These are phyloP conservation scores for Solanum dulcamara DNA, from an alignment of 257 asterid genomes.

Conservation along the genomic window DNA sequence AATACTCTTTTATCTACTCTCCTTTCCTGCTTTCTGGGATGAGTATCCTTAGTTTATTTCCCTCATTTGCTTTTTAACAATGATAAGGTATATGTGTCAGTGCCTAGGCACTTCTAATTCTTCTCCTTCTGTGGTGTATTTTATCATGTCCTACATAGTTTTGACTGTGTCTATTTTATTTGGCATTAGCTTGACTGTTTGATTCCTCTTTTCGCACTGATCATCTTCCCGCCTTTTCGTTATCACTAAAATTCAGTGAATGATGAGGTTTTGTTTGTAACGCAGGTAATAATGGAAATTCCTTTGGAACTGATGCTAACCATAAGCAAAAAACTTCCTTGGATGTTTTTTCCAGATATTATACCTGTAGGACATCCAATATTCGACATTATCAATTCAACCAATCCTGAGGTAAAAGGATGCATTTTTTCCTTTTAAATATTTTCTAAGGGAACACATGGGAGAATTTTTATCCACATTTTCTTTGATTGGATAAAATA, in stretches of 20 bases:
- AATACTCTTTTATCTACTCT: background rate
- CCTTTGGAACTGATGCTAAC: slow-evolving; percentile 95
- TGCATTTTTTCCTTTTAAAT: background rate
- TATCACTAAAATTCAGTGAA: background rate
- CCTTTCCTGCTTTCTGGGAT: background rate
- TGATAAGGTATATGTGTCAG: background rate
- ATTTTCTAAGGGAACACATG: background rate
- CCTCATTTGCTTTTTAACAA: background rate
- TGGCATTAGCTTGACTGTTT: background rate
- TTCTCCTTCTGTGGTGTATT: background rate
- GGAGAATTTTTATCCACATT: background rate
- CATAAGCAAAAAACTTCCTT: slow-evolving; percentile 82
- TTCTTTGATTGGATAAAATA: background rate
- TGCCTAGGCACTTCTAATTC: background rate
- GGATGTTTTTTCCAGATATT: slow-evolving; percentile 98
- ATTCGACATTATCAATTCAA: slow-evolving; percentile 88
- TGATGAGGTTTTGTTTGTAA: background rate
- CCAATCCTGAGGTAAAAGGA: slow-evolving; percentile 77
- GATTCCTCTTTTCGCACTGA: background rate
- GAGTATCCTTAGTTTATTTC: background rate
- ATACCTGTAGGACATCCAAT: slow-evolving; percentile 94
- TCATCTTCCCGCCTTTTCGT: background rate
- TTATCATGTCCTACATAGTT: background rate
- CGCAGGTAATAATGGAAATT: slow-evolving; percentile 93
- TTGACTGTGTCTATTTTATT: background rate